A percentile compares a stretch with the other conserved stretches of the same genome.
Evolutionary conservation across 371 early-diverging fungal species (phyloP).

Genomic region (Mucor mucedo): DNA sequence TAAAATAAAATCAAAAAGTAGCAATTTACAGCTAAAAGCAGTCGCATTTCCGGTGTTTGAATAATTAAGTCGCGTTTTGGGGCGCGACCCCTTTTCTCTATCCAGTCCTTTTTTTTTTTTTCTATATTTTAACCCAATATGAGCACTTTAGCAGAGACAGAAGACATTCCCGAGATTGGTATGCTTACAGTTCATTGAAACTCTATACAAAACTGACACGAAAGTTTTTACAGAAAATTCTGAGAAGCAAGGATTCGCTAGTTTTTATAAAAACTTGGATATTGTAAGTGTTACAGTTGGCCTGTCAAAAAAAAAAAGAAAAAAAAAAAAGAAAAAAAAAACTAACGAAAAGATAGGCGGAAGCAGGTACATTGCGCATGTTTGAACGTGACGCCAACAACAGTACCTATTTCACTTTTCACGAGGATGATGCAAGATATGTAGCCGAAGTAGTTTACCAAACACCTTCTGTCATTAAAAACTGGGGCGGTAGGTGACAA

Average conservation of each 20-base stretch:
- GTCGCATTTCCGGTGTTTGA: too few species aligned
- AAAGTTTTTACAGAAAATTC: conserved; percentile 29
- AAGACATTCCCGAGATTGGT: conserved; percentile 7
- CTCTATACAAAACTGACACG: neutral
- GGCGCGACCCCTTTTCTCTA: too few species aligned
- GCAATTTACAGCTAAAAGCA: too few species aligned
- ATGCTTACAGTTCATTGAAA: neutral
- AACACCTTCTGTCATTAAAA: conserved; percentile 89
- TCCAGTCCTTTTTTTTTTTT: too few species aligned
- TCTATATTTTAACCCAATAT: too few species aligned
- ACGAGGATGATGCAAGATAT: conserved; percentile 87
- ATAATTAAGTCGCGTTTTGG: too few species aligned
- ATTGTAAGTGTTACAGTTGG: conserved; percentile 15
- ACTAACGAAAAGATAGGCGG: conserved; percentile 17
- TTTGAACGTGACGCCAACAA: conserved; percentile 70
- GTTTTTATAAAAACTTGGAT: conserved; percentile 36
- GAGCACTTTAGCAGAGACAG: neutral
- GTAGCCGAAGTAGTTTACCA: conserved; percentile 87
- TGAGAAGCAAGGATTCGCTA: conserved; percentile 44
- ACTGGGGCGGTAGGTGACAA: conserved; percentile 70
- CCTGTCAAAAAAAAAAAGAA: conserved; percentile 4
- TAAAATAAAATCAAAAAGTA: too few species aligned
- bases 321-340: neutral
- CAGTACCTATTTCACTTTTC: conserved; percentile 73
- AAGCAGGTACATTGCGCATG: conserved; percentile 66